Conservation (phyloP, 1,284 basidiomycete genomes). For the Porodaedalea pini region DNA sequence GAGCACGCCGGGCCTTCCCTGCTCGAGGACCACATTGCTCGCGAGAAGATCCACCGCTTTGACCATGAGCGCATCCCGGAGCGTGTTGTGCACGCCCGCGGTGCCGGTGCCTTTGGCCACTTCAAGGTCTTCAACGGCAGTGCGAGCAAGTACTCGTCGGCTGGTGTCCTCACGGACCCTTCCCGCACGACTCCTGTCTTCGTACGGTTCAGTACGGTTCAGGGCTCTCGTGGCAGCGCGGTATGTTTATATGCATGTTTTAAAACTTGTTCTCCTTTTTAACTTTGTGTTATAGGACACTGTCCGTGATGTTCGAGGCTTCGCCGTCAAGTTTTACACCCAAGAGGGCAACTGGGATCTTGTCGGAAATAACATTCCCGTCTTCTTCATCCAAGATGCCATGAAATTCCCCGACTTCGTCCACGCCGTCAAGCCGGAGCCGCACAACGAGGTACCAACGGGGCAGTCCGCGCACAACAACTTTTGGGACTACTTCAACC, state of each 20-base stretch:
- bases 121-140: constrained; percentile 70
- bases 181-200: constrained; percentile 71
- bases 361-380: constrained; percentile 73
- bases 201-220: constrained; percentile 79
- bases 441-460: constrained; percentile 67
- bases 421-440: constrained; percentile 79
- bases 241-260: constrained; percentile 34
- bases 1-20: constrained; percentile 48
- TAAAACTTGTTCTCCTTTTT: neutral
- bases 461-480: constrained; percentile 74
- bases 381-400: constrained; percentile 84
- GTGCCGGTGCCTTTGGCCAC: constrained; percentile 76
- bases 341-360: constrained; percentile 80
- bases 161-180: constrained; percentile 68
- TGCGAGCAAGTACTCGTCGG: constrained; percentile 61
- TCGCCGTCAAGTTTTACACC: constrained; percentile 80
- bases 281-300: constrained; percentile 49
- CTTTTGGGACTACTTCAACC: constrained; percentile 76
- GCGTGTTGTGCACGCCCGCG: constrained; percentile 67
- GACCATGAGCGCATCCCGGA: constrained; percentile 87
- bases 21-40: constrained; percentile 63
- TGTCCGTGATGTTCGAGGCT: constrained; percentile 81
- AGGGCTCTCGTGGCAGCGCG: constrained; percentile 71
- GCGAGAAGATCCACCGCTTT: constrained; percentile 74
- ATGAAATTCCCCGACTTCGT: constrained; percentile 83